Percentiles rank a stretch among this genome's conserved stretches.
Conservation (phyloP, 2,329 filamentous ascomycete genomes). For the Colletotrichum agaves region DNA sequence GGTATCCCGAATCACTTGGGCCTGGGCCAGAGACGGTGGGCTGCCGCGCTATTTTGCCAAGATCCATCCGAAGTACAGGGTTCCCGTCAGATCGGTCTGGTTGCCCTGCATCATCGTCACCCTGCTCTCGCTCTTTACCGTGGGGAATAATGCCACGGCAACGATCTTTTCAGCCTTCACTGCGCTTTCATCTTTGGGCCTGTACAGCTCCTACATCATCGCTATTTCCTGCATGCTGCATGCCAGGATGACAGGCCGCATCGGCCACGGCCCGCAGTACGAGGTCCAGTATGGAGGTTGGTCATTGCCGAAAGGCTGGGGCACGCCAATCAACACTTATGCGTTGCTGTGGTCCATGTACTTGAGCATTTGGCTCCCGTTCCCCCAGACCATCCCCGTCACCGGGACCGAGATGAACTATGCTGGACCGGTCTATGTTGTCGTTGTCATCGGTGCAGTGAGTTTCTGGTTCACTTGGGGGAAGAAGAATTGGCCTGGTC, state of each 20-base stretch:
- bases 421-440: constrained; percentile 26
- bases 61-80: constrained; percentile 26
- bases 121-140: constrained; percentile 27
- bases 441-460: constrained; percentile 20
- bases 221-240: constrained; percentile 36
- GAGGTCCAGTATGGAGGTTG: constrained; percentile 30
- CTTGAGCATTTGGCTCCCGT: constrained; percentile 28
- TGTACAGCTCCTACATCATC: constrained; percentile 36
- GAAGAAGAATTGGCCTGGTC: constrained; percentile 31
- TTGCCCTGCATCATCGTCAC: constrained; percentile 32
- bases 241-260: constrained; percentile 25
- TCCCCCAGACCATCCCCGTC: constrained; percentile 31
- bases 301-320: constrained; percentile 29
- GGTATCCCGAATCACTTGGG: constrained; percentile 36
- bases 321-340: constrained; percentile 25
- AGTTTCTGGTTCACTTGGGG: constrained; percentile 32
- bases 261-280: constrained; percentile 18
- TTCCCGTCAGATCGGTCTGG: constrained; percentile 31
- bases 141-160: constrained; percentile 32
- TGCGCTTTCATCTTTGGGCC: constrained; percentile 26
- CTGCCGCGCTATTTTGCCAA: constrained; percentile 34
- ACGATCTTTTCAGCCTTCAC: constrained; percentile 36
- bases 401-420: constrained; percentile 35
- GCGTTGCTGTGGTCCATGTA: constrained; percentile 33
- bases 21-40: constrained; percentile 32